Evolutionary conservation across 768 basidiomycete genomes (phyloP).

Genomic region (Macrolepiota albuminosa): DNA sequence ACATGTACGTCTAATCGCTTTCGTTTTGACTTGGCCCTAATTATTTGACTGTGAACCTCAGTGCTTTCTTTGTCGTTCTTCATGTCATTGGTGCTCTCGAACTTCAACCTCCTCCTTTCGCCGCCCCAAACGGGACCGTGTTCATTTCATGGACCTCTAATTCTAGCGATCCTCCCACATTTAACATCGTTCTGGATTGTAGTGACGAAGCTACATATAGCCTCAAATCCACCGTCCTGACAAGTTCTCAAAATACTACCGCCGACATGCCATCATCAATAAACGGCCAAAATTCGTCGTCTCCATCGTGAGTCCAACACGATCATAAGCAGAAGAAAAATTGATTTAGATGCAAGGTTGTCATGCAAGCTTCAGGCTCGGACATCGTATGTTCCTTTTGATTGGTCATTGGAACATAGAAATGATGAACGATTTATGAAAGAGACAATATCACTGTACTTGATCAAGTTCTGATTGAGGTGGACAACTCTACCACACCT

Average conservation of each 20-base stretch:
- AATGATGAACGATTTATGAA: background rate
- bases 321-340: background rate
- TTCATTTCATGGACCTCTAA: background rate
- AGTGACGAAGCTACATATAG: accelerated
- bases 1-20: background rate
- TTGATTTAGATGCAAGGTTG: background rate
- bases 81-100: background rate
- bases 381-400: background rate
- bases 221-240: background rate
- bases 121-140: accelerated
- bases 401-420: background rate
- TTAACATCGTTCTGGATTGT: background rate
- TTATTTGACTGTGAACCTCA: background rate
- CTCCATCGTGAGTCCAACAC: background rate
- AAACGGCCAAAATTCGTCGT: no score
- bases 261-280: background rate
- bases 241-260: accelerated
- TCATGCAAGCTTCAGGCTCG: background rate
- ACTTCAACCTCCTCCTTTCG: background rate
- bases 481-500: background rate
- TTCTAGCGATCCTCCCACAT: background rate
- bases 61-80: background rate
- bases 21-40: background rate
- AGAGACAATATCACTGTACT: background rate
- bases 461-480: background rate